Evolutionary conservation across 202 grass and related monocot genomes (phyloP).

Genomic region (Schoenoplectus tabernaemontani): DNA sequence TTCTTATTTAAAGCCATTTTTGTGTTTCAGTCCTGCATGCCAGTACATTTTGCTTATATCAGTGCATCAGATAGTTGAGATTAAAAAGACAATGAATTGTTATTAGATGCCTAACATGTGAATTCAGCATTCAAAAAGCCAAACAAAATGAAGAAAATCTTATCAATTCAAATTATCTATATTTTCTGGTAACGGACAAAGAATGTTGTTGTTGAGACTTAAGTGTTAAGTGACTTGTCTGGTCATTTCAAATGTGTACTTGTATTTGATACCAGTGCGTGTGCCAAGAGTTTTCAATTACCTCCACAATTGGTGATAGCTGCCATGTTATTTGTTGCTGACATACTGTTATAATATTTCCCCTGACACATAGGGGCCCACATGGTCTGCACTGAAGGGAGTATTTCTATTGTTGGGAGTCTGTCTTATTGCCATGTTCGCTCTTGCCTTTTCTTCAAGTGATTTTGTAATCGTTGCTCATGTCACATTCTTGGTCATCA

Average conservation of each 20-base stretch:
- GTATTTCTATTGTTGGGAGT: conserved; percentile 69
- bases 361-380: conserved; percentile 44
- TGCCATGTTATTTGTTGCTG: conserved; percentile 9
- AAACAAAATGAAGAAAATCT: neutral
- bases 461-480: conserved; percentile 70
- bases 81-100: neutral
- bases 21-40: no score
- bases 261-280: neutral
- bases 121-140: neutral
- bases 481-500: conserved; percentile 71
- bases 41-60: no score
- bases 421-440: conserved; percentile 69
- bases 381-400: conserved; percentile 68
- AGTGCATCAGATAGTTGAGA: neutral
- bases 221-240: neutral
- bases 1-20: no score
- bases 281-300: neutral
- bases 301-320: neutral
- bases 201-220: neutral
- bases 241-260: neutral
- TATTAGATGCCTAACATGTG: neutral
- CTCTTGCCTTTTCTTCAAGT: conserved; percentile 72
- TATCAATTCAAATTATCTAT: neutral
- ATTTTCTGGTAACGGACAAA: neutral
- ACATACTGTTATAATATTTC: neutral